phyloP scores from a whole-genome alignment of 2,329 filamentous ascomycete species.

The Xylariaceae sp. region DNA sequence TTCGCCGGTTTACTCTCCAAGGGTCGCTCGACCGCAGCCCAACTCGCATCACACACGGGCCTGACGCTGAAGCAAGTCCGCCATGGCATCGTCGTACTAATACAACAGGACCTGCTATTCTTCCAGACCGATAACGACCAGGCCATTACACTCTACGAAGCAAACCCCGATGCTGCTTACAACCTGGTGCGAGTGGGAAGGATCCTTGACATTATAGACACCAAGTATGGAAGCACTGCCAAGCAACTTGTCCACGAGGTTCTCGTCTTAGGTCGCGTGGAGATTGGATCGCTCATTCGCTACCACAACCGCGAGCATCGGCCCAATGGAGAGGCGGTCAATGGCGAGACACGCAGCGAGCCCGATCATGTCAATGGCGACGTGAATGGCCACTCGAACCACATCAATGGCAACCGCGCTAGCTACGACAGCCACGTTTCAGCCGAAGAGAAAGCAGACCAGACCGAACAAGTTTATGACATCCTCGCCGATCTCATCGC shows the following conservation, averaged over 20 bases:
- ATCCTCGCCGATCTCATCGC: conserved; percentile 50
- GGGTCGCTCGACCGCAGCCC: conserved; percentile 66
- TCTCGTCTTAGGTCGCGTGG: conserved; percentile 69
- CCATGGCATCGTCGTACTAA: conserved; percentile 73
- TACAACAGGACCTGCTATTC: conserved; percentile 81
- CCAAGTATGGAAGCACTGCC: conserved; percentile 66
- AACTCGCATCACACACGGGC: conserved; percentile 64
- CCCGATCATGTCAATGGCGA: conserved; percentile 26
- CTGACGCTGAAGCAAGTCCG: conserved; percentile 69
- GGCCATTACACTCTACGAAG: conserved; percentile 69
- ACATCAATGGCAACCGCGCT: conserved; percentile 29
- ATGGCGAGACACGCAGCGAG: not conserved
- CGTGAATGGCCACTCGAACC: conserved; percentile 15
- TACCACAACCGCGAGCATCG: conserved; percentile 41
- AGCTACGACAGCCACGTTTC: conserved; percentile 20
- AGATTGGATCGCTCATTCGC: conserved; percentile 60
- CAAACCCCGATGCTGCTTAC: conserved; percentile 74
- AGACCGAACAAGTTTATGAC: conserved; percentile 39
- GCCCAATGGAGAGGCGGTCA: conserved; percentile 16
- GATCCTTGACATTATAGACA: conserved; percentile 68
- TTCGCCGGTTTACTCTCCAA: conserved; percentile 70
- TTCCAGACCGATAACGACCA: conserved; percentile 59
- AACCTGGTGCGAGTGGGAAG: conserved; percentile 74
- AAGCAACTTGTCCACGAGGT: conserved; percentile 68
- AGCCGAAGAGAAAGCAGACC: conserved; percentile 7